These are phyloP conservation scores for Phytophthora europaea DNA, from an alignment of 352 stramenopile species.

Conservation along the genomic window DNA sequence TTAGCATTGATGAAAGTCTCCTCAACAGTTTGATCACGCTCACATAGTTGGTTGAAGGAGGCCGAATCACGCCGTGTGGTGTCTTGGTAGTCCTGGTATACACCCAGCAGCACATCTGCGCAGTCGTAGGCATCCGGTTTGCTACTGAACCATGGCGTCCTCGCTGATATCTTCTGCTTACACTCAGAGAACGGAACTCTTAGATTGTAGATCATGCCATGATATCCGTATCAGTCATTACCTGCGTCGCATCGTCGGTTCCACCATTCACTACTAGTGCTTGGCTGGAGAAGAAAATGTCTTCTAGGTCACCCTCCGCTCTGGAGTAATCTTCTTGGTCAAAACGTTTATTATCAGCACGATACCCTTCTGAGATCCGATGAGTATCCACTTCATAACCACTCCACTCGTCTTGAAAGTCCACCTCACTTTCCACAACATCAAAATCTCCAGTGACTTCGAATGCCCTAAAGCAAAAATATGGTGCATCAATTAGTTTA, in stretches of 20 bases:
- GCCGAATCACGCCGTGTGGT: not conserved
- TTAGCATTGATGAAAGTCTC: not conserved
- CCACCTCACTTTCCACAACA: not conserved
- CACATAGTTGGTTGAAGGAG: not conserved
- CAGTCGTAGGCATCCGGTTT: conserved; percentile 43
- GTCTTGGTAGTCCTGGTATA: conserved; percentile 16
- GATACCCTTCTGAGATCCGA: not conserved
- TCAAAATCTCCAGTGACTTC: not conserved
- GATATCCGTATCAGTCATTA: not conserved
- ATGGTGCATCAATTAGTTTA: not conserved
- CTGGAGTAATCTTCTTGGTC: not conserved
- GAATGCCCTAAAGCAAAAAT: not conserved
- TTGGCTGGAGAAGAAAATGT: conserved; percentile 38
- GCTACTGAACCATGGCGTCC: conserved; percentile 43
- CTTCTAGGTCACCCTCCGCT: conserved; percentile 19
- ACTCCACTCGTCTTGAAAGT: not conserved
- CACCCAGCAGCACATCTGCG: conserved; percentile 24
- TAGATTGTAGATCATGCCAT: not conserved
- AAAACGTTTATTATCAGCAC: not conserved
- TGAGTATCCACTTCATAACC: not conserved
- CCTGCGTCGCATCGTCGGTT: not conserved
- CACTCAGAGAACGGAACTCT: no score
- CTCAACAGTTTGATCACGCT: not conserved
- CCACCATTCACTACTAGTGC: not conserved
- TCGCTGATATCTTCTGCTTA: not conserved